These are phyloP conservation scores for Lodderomyces jiufengensis DNA, from an alignment of 1,139 yeast species.

Conservation along the genomic window DNA sequence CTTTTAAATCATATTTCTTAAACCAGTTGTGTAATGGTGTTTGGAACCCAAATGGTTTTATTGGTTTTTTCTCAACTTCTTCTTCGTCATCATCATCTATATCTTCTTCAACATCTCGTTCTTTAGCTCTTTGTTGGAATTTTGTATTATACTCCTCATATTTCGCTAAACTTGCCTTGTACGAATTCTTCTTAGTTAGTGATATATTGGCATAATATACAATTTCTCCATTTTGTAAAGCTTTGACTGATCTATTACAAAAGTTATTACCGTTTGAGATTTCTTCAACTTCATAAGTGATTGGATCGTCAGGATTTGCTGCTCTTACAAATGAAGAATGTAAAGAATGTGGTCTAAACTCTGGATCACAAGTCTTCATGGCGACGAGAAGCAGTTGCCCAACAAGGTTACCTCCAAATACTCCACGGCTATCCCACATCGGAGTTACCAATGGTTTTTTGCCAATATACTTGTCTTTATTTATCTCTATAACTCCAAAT, in stretches of 20 bases:
- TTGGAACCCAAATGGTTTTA: constrained; percentile 38
- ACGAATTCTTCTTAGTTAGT: constrained; percentile 37
- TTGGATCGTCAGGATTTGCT: constrained; percentile 17
- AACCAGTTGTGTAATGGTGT: constrained; percentile 35
- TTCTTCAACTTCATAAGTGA: constrained; percentile 33
- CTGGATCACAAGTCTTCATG: constrained; percentile 23
- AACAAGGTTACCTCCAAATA: constrained; percentile 33
- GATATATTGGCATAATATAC: constrained; percentile 55
- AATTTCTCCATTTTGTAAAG: constrained; percentile 49
- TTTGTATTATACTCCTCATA: constrained; percentile 24
- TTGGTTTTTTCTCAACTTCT: constrained; percentile 20
- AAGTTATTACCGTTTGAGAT: constrained; percentile 57
- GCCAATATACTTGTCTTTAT: constrained; percentile 19
- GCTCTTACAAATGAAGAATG: constrained; percentile 32
- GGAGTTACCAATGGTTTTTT: constrained; percentile 28
- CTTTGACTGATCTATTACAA: constrained; percentile 55
- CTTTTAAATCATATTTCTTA: constrained; percentile 16
- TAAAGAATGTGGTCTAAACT: constrained; percentile 35
- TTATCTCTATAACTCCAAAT: constrained; percentile 22
- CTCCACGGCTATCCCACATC: constrained; percentile 24
- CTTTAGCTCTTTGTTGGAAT: constrained; percentile 13
- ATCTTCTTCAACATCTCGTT: constrained; percentile 19
- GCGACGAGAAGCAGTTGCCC: constrained; percentile 39
- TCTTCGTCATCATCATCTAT: constrained; percentile 25
- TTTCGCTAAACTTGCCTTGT: constrained; percentile 17